Evolutionary conservation across 164 flowering plant species (phyloP).

Genomic region (Nymphaea thermarum): DNA sequence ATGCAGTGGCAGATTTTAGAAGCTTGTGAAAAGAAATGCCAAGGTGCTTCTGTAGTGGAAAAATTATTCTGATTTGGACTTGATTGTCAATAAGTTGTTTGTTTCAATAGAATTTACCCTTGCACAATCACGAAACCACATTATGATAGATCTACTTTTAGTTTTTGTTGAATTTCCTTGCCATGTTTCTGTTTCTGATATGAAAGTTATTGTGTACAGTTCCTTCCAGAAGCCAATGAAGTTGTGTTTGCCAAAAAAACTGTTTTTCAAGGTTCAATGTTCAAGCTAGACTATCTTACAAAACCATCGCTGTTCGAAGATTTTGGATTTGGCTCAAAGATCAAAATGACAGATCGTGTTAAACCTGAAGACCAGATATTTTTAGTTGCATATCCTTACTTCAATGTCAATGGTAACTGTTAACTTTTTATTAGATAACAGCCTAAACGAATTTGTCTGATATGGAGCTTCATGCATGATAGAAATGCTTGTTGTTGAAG

Average conservation of each 20-base stretch:
- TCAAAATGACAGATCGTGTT: conserved; percentile 85
- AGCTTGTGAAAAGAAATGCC: no score
- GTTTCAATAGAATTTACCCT: background rate
- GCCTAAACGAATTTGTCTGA: background rate
- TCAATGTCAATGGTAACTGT: conserved; percentile 70
- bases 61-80: background rate
- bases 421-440: background rate
- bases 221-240: conserved; percentile 93
- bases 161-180: no score
- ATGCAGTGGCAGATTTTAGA: no score
- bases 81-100: background rate
- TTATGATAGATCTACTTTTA: no score
- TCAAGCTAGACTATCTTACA: conserved; percentile 84
- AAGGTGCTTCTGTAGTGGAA: no score
- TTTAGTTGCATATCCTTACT: conserved; percentile 86
- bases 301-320: conserved; percentile 91
- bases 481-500: conserved; percentile 99
- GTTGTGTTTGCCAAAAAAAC: conserved; percentile 73
- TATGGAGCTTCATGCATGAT: background rate
- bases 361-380: conserved; percentile 81
- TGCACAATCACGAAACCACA: no score
- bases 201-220: conserved; percentile 30
- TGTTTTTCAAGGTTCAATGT: conserved; percentile 67
- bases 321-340: conserved; percentile 70
- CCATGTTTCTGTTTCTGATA: background rate